Conservation (phyloP, 345 rosid genomes). For the Populus tremula region DNA sequence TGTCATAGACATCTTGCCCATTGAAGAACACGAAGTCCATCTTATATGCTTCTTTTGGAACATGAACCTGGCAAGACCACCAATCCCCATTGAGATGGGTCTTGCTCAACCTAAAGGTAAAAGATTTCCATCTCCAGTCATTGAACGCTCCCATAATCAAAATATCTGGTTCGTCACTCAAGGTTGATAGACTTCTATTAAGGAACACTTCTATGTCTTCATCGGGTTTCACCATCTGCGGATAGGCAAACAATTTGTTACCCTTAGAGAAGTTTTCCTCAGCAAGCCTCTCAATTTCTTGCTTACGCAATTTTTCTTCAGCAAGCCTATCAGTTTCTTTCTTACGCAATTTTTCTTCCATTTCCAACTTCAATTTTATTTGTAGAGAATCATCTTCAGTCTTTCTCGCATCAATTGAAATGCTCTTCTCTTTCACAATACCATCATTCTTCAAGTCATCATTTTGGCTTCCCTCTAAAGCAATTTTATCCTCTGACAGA, state of each 20-base stretch:
- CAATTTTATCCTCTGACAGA: slow-evolving; percentile 10
- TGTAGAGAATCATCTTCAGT: slow-evolving; percentile 34
- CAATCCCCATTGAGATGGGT: slow-evolving; percentile 66
- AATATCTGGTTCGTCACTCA: slow-evolving; percentile 57
- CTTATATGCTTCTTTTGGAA: slow-evolving; percentile 85
- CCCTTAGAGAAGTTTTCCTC: slow-evolving; percentile 46
- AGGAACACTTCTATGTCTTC: slow-evolving; percentile 74
- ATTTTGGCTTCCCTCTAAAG: slow-evolving; percentile 16
- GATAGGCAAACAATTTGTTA: slow-evolving; percentile 65
- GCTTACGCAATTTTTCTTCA: slow-evolving; percentile 43
- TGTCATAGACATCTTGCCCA: slow-evolving; percentile 70
- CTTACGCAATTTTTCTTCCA: slow-evolving; percentile 17
- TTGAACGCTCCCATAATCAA: slow-evolving; percentile 88
- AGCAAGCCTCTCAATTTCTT: slow-evolving; percentile 60
- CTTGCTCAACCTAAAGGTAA: slow-evolving; percentile 61
- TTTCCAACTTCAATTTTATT: slow-evolving; percentile 30
- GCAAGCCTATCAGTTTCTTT: slow-evolving; percentile 62
- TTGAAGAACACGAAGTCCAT: slow-evolving; percentile 88
- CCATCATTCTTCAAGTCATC: slow-evolving; percentile 8
- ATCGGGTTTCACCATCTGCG: slow-evolving; percentile 51
- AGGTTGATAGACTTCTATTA: slow-evolving; percentile 55
- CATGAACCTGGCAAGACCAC: slow-evolving; percentile 80
- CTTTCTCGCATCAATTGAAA: slow-evolving; percentile 13
- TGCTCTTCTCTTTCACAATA: slow-evolving; percentile 11
- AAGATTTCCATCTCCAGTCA: slow-evolving; percentile 89